These are phyloP conservation scores for Platanus orientalis DNA, from an alignment of 164 flowering plant genomes.

Conservation along the genomic window DNA sequence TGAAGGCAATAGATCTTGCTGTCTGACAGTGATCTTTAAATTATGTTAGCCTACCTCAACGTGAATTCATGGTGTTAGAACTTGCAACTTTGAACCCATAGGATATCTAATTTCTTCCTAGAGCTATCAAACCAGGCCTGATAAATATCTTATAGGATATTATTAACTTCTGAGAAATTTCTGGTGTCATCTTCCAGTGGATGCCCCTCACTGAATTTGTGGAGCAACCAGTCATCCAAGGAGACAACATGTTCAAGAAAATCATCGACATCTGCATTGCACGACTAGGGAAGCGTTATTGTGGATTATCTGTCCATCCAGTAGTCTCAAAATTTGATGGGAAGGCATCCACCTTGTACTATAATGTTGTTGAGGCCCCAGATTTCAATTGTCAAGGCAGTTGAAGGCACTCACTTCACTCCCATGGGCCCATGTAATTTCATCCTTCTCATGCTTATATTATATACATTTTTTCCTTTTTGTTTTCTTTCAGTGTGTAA, in stretches of 20 bases:
- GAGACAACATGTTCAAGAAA: slow-evolving; percentile 73
- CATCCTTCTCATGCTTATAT: no score
- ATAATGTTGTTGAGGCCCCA: slow-evolving; percentile 43
- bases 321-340: slow-evolving; percentile 74
- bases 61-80: not conserved
- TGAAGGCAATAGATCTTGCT: not conserved
- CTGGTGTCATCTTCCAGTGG: slow-evolving; percentile 51
- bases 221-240: slow-evolving; percentile 56
- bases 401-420: slow-evolving; percentile 16
- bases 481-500: not conserved
- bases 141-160: not conserved
- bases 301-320: slow-evolving; percentile 60
- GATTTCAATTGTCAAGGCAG: slow-evolving; percentile 36
- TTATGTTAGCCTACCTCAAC: not conserved
- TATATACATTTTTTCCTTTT: not conserved
- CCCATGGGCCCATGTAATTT: not conserved
- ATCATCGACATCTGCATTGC: slow-evolving; percentile 68
- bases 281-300: slow-evolving; percentile 52
- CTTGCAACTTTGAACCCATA: not conserved
- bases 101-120: not conserved
- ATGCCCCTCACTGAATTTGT: slow-evolving; percentile 78
- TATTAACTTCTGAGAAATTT: not conserved
- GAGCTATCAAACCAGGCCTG: not conserved
- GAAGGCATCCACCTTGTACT: slow-evolving; percentile 60
- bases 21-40: not conserved